phyloP scores from a whole-genome alignment of 169 alveolate genomes.

The Plasmodium falciparum region DNA sequence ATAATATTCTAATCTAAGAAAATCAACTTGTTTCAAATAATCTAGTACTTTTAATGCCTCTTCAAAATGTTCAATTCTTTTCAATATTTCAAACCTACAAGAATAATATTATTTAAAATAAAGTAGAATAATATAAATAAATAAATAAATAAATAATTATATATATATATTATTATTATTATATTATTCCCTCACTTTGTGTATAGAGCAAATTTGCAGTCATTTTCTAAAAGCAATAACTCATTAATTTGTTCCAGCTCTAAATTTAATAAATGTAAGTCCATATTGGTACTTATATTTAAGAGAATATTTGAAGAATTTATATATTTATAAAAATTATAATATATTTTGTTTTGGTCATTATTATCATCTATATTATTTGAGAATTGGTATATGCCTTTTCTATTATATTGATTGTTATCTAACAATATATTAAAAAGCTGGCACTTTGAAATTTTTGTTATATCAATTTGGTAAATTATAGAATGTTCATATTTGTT shows the following conservation, averaged over 20 bases:
- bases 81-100: slow-evolving; percentile 61
- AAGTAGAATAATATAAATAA: background rate
- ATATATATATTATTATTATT: background rate
- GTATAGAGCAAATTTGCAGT: slow-evolving; percentile 57
- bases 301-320: slow-evolving; percentile 22
- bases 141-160: background rate
- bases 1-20: slow-evolving; percentile 33
- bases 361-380: slow-evolving; percentile 7
- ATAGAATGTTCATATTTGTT: slow-evolving; percentile 30
- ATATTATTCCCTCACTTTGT: slow-evolving; percentile 22
- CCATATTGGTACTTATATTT: slow-evolving; percentile 19
- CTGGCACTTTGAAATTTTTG: slow-evolving; percentile 24
- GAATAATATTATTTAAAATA: background rate
- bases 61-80: slow-evolving; percentile 53
- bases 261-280: slow-evolving; percentile 23
- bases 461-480: slow-evolving; percentile 26
- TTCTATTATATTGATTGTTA: background rate
- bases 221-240: slow-evolving; percentile 31
- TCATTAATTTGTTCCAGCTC: slow-evolving; percentile 68
- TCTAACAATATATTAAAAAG: slow-evolving; percentile 44
- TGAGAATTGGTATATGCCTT: background rate
- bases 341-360: background rate
- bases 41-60: slow-evolving; percentile 40
- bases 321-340: slow-evolving; percentile 53
- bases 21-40: slow-evolving; percentile 36